Evolutionary conservation across 805 yeast species (phyloP).

Genomic region (Saturnispora ahearnii): DNA sequence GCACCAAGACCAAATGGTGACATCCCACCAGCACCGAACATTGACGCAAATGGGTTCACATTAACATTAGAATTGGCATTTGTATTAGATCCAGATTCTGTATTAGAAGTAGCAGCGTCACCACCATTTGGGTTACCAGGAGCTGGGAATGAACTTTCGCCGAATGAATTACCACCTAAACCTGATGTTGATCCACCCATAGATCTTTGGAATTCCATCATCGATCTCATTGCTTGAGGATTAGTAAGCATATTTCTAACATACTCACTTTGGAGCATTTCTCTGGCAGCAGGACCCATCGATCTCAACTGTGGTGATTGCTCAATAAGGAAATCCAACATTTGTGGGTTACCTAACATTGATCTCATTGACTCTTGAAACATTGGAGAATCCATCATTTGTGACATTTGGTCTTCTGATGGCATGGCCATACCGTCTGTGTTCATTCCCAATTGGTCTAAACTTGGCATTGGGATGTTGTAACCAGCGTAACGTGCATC

Average conservation of each 20-base stretch:
- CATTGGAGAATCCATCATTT: conserved; percentile 73
- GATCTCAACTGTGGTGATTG: conserved; percentile 77
- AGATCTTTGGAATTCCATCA: conserved; percentile 65
- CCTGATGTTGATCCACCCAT: conserved; percentile 22
- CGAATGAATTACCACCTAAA: conserved; percentile 20
- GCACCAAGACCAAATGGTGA: conserved; percentile 51
- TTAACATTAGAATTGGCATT: conserved; percentile 23
- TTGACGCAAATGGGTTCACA: conserved; percentile 40
- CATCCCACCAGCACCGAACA: conserved; percentile 33
- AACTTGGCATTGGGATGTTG: conserved; percentile 69
- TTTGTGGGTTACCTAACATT: conserved; percentile 78
- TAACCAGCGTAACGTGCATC: conserved; percentile 95
- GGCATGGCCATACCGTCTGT: conserved; percentile 87
- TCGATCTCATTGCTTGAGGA: conserved; percentile 76
- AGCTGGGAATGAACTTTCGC: conserved; percentile 35
- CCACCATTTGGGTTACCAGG: conserved; percentile 32
- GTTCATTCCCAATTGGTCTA: conserved; percentile 56
- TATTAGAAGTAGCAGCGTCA: conserved; percentile 14
- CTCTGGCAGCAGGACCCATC: conserved; percentile 85
- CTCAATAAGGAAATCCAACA: conserved; percentile 72
- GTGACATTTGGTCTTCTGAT: conserved; percentile 62
- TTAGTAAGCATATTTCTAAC: conserved; percentile 73
- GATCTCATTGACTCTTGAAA: conserved; percentile 76
- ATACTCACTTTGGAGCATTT: conserved; percentile 74
- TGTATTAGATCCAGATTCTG: conserved; percentile 15